phyloP scores from a whole-genome alignment of 371 early-diverging fungal genomes.

The Mortierella sp. region DNA sequence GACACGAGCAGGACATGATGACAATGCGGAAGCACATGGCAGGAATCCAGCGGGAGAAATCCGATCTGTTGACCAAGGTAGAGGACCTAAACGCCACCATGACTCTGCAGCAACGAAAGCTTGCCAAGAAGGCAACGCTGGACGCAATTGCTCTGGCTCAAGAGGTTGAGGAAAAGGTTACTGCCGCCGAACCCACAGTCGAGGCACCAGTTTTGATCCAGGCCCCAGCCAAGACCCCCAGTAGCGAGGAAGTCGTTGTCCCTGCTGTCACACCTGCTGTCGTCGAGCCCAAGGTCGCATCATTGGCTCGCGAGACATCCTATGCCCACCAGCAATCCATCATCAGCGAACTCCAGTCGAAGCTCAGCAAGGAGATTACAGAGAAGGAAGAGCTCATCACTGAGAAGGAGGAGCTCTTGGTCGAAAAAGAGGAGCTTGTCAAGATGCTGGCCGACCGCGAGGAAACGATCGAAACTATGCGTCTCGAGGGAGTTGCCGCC shows the following conservation, averaged over 20 bases:
- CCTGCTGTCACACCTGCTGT: slow-evolving; percentile 12
- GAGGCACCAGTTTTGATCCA: slow-evolving; percentile 36
- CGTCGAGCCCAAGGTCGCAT: slow-evolving; percentile 42
- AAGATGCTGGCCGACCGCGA: slow-evolving; percentile 74
- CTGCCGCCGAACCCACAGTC: not conserved
- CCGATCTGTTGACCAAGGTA: slow-evolving; percentile 67
- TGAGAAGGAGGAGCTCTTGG: slow-evolving; percentile 61
- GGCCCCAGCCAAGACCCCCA: slow-evolving; percentile 20
- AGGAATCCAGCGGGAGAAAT: slow-evolving; percentile 77
- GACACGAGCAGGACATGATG: slow-evolving; percentile 77
- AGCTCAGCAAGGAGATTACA: slow-evolving; percentile 42
- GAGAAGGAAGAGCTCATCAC: slow-evolving; percentile 41
- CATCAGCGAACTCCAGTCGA: slow-evolving; percentile 52
- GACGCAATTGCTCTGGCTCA: slow-evolving; percentile 46
- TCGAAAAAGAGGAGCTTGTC: slow-evolving; percentile 73
- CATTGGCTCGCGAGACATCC: slow-evolving; percentile 56
- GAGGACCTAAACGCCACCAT: slow-evolving; percentile 68
- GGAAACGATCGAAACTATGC: slow-evolving; percentile 72
- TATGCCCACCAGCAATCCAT: slow-evolving; percentile 54
- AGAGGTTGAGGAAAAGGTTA: slow-evolving; percentile 27
- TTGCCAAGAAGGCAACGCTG: slow-evolving; percentile 41
- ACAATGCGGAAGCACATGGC: slow-evolving; percentile 71
- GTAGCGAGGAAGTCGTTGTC: slow-evolving; percentile 18
- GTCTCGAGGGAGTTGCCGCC: slow-evolving; percentile 59
- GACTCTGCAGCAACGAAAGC: slow-evolving; percentile 29